Evolutionary conservation across 1,284 basidiomycete genomes (phyloP), one percentile per base, ranked within the genome.

Genomic region (Trametes polyzona): DNA sequence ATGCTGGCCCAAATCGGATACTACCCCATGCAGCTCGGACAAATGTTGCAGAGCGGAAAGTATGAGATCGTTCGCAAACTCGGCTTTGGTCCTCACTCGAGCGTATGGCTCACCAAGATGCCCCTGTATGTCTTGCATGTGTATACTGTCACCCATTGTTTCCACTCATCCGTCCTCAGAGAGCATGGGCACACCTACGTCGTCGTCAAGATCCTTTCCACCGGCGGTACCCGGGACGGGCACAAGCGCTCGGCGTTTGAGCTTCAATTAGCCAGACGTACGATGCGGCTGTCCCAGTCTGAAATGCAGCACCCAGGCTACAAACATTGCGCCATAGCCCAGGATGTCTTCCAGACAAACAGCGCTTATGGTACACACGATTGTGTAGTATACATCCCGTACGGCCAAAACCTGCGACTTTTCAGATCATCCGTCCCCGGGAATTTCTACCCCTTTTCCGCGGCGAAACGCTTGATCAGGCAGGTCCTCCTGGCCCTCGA

Each of bases 401-500:
- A n/a, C n/a, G n/a, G n/a, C n/a, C n/a, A n/a, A n/a, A n/a, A n/a
- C n/a, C n/a, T n/a, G n/a, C n/a, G n/a, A n/a, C n/a, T n/a, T n/a
- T n/a, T n/a, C n/a, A n/a, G n/a, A n/a, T n/a, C n/a, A n/a, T n/a
- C n/a, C n/a, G n/a, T n/a, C n/a, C n/a, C n/a, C n/a, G n/a, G n/a
- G n/a, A n/a, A n/a, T n/a, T n/a, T n/a, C n/a, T n/a, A n/a, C n/a
- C n/a, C n/a, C n/a, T n/a, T n/a, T n/a, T n/a, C n/a, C n/a, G n/a
- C n/a, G n/a, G n/a, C n/a, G n/a, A 76, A 78, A 64, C 74, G 76
- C 57, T 74, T 80, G 49, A 69, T 74, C 8, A 77, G 76, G 62
- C 78, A 81, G 64, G 74, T 81, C 42, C 69, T 81, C 26, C 69
- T 78, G 27, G 79, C 74, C 8, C 71, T 81, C 53, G 77, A 81